Conservation (phyloP, 2,329 filamentous ascomycete genomes). For the Iodosphaeria phyllophila region DNA sequence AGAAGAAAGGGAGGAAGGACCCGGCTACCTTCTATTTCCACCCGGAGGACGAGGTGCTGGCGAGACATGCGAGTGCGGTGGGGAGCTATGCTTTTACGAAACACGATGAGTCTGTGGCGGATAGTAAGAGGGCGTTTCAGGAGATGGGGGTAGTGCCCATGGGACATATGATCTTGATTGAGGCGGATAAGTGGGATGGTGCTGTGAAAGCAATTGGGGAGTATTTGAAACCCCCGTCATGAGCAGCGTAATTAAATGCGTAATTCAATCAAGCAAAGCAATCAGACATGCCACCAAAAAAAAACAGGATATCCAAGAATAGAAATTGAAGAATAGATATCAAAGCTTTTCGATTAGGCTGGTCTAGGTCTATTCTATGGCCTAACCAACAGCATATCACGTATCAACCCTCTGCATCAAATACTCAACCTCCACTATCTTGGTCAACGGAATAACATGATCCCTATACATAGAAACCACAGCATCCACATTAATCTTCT, state of each 20-base stretch:
- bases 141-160: conserved; percentile 75
- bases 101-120: conserved; percentile 62
- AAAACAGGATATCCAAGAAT: conserved; percentile 4
- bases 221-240: conserved; percentile 41
- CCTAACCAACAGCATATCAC: not conserved
- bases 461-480: conserved; percentile 82
- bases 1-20: conserved; percentile 47
- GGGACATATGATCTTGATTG: conserved; percentile 75
- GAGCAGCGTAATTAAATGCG: no score
- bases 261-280: no score
- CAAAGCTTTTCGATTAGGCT: conserved; percentile 2
- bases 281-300: no score
- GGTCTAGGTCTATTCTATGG: not conserved
- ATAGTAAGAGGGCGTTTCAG: conserved; percentile 88
- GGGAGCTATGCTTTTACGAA: conserved; percentile 65
- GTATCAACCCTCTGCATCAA: conserved; percentile 65
- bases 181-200: conserved; percentile 54
- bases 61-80: conserved; percentile 52
- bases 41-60: conserved; percentile 79
- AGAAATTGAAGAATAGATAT: conserved; percentile 1
- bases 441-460: conserved; percentile 93
- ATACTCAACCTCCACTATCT: conserved; percentile 95
- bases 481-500: conserved; percentile 81
- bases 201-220: conserved; percentile 61
- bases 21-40: conserved; percentile 75